Percentiles rank a stretch among this genome's conserved stretches.
Evolutionary conservation across 495 filamentous ascomycete species (phyloP).

Genomic region (Penicillium crystallinum): DNA sequence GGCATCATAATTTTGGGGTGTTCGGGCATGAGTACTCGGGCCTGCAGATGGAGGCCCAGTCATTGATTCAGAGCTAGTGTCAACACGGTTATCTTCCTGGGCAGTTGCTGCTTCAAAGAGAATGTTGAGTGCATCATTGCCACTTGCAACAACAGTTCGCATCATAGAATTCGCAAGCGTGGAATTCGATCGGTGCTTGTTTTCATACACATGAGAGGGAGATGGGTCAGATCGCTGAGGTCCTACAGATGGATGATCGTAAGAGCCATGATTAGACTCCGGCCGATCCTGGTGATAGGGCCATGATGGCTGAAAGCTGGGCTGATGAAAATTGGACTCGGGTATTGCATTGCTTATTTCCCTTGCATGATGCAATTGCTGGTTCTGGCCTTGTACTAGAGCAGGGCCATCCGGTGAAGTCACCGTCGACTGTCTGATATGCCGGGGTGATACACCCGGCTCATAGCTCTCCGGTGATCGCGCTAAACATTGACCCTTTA

Average conservation of each 20-base stretch:
- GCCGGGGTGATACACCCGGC: conserved; percentile 4
- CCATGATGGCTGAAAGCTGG: background rate
- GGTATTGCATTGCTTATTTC: background rate
- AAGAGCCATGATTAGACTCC: background rate
- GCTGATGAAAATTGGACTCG: background rate
- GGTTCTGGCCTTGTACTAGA: background rate
- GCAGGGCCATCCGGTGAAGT: background rate
- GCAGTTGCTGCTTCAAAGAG: conserved; percentile 48
- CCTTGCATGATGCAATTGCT: background rate
- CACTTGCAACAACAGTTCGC: conserved; percentile 45
- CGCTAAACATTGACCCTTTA: conserved; percentile 9
- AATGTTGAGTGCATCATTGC: conserved; percentile 51
- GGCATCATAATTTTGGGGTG: conserved; percentile 13
- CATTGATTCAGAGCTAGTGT: conserved; percentile 10
- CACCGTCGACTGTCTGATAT: background rate
- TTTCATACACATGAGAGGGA: conserved; percentile 11
- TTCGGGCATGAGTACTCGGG: conserved; percentile 8
- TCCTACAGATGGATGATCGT: background rate
- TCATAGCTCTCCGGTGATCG: conserved; percentile 17
- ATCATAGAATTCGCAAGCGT: conserved; percentile 42
- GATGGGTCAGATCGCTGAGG: conserved; percentile 3
- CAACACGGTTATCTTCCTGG: conserved; percentile 26
- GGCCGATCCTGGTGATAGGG: background rate
- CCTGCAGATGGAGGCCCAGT: conserved; percentile 9
- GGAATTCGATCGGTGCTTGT: conserved; percentile 28